These are phyloP conservation scores for Vanderwaltozyma yarrowii DNA, from an alignment of 805 yeast species.

Conservation along the genomic window DNA sequence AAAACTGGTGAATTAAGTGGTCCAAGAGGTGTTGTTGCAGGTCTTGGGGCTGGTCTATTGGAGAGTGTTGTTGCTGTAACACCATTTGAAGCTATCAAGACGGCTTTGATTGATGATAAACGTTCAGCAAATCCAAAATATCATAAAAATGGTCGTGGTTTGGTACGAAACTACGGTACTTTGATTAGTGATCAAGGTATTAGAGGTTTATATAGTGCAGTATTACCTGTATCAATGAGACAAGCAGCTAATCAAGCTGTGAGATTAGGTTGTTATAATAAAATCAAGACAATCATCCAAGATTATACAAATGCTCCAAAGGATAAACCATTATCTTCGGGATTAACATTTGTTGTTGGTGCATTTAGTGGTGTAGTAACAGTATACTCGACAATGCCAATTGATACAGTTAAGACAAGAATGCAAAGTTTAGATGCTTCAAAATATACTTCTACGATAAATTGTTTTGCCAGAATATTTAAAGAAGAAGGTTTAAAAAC, in stretches of 20 bases:
- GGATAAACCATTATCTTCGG: slow-evolving; percentile 63
- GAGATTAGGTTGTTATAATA: slow-evolving; percentile 83
- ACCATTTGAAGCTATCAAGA: slow-evolving; percentile 93
- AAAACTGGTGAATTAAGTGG: slow-evolving; percentile 77
- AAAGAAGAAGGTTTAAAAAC: slow-evolving; percentile 82
- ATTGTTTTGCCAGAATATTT: slow-evolving; percentile 74
- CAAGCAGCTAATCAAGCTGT: slow-evolving; percentile 96
- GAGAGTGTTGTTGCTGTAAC: slow-evolving; percentile 92
- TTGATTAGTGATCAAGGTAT: slow-evolving; percentile 71
- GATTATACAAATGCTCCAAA: slow-evolving; percentile 57
- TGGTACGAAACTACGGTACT: slow-evolving; percentile 34
- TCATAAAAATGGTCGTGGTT: slow-evolving; percentile 48
- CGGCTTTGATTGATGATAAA: slow-evolving; percentile 90
- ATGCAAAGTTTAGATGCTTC: slow-evolving; percentile 89
- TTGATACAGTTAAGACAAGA: slow-evolving; percentile 91
- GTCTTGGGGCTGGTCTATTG: slow-evolving; percentile 92
- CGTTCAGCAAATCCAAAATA: slow-evolving; percentile 70
- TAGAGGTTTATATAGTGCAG: slow-evolving; percentile 77
- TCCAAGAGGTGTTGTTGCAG: slow-evolving; percentile 87
- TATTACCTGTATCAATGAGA: slow-evolving; percentile 86
- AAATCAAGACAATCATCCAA: slow-evolving; percentile 72
- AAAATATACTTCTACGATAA: slow-evolving; percentile 60
- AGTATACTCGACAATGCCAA: slow-evolving; percentile 90
- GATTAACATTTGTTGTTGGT: slow-evolving; percentile 79
- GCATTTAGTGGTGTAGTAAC: slow-evolving; percentile 85